phyloP scores from a whole-genome alignment of 495 filamentous ascomycete genomes.

The Mytilinidion resinicola region DNA sequence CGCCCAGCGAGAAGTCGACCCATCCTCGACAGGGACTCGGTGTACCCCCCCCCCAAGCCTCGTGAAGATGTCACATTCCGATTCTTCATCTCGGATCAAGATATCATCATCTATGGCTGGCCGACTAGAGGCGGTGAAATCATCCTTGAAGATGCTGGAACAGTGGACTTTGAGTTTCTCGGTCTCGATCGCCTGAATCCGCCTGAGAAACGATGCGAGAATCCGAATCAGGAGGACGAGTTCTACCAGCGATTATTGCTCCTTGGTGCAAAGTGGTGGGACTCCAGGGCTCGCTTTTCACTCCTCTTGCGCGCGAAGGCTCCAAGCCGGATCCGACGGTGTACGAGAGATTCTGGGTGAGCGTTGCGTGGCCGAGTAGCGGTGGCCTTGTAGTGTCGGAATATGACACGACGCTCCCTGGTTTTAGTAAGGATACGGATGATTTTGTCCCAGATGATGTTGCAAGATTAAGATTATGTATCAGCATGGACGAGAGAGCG shows the following conservation, averaged over 20 bases:
- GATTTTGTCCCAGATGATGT: conserved; percentile 8
- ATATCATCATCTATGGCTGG: conserved; percentile 9
- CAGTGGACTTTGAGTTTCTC: conserved; percentile 19
- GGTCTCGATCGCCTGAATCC: conserved; percentile 8
- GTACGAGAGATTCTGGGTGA: conserved; percentile 7
- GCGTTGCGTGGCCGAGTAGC: conserved; percentile 16
- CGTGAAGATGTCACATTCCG: too few species aligned
- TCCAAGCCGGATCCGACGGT: conserved; percentile 8
- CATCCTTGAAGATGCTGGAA: conserved; percentile 9
- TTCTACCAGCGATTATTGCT: conserved; percentile 23
- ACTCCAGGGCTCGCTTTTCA: conserved; percentile 9
- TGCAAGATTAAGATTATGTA: conserved; percentile 10
- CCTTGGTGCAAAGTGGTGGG: conserved; percentile 29
- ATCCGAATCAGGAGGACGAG: conserved; percentile 15
- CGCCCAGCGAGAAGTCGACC: too few species aligned
- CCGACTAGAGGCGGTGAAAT: conserved; percentile 22
- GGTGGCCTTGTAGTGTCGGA: conserved; percentile 14
- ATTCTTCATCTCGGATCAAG: neutral
- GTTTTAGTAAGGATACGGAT: conserved; percentile 4
- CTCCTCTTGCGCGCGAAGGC: conserved; percentile 6
- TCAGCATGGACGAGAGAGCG: conserved; percentile 11
- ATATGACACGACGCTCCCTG: conserved; percentile 7
- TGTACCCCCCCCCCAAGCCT: too few species aligned
- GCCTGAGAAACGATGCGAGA: neutral
- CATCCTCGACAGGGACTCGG: too few species aligned